Percentiles rank a stretch among this genome's conserved stretches.
phyloP scores from a whole-genome alignment of 1,284 basidiomycete species.

The Tilletiaria anomala region DNA sequence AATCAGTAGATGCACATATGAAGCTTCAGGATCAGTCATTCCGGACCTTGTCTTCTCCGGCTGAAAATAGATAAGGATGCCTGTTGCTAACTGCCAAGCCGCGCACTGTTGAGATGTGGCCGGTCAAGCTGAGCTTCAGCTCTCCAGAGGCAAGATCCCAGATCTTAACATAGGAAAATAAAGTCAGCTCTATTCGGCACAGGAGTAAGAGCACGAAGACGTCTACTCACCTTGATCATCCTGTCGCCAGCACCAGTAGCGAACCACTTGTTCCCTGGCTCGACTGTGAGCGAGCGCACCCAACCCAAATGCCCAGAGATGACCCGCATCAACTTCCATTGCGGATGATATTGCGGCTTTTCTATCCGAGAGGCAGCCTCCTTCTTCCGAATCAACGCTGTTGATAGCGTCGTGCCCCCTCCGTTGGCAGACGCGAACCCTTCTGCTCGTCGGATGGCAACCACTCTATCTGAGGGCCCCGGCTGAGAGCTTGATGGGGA shows the following conservation, averaged over 20 bases:
- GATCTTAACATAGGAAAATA: conserved; percentile 49
- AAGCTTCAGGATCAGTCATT: too few species aligned
- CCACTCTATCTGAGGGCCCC: conserved; percentile 4
- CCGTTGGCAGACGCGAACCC: conserved; percentile 6
- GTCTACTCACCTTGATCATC: conserved; percentile 57
- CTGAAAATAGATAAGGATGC: conserved; percentile 94
- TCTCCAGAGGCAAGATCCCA: conserved; percentile 95
- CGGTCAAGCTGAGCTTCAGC: conserved; percentile 84
- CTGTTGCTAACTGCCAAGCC: conserved; percentile 79
- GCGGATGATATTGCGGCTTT: conserved; percentile 86
- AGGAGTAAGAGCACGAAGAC: background rate
- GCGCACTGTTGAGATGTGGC: conserved; percentile 91
- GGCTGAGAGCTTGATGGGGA: conserved; percentile 1
- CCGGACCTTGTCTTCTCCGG: conserved; percentile 96
- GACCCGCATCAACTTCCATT: conserved; percentile 85
- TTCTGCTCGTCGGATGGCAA: conserved; percentile 8
- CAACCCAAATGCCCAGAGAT: conserved; percentile 85
- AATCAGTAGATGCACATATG: too few species aligned
- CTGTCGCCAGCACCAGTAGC: conserved; percentile 93
- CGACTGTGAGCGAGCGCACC: conserved; percentile 37
- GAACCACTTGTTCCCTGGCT: conserved; percentile 97
- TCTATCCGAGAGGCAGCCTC: conserved; percentile 53
- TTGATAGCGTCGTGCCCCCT: conserved; percentile 12
- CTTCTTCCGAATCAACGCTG: conserved; percentile 32
- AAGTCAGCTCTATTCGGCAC: background rate